Evolutionary conservation across 2,329 filamentous ascomycete genomes (phyloP).

Genomic region (Fusarium paranaense): DNA sequence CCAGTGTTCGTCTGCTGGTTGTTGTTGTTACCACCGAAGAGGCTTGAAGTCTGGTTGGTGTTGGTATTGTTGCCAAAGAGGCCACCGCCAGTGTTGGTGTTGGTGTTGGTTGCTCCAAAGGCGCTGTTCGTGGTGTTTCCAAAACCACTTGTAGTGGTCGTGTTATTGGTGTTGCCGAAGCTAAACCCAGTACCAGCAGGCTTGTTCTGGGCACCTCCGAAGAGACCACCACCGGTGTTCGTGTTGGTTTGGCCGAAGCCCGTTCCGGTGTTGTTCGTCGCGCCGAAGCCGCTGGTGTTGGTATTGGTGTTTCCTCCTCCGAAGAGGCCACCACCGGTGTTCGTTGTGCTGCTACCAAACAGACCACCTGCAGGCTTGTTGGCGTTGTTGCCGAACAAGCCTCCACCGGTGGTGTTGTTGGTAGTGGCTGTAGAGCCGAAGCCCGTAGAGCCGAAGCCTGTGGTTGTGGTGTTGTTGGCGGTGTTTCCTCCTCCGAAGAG

Average conservation of each 20-base stretch:
- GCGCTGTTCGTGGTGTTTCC: slow-evolving; percentile 43
- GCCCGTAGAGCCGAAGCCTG: slow-evolving; percentile 46
- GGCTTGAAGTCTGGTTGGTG: slow-evolving; percentile 30
- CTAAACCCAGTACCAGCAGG: slow-evolving; percentile 52
- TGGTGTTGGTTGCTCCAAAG: slow-evolving; percentile 46
- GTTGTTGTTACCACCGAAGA: background rate
- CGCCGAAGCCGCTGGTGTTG: slow-evolving; percentile 39
- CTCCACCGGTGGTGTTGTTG: slow-evolving; percentile 48
- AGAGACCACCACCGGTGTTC: slow-evolving; percentile 52
- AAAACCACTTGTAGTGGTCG: slow-evolving; percentile 41
- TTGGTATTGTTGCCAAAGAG: slow-evolving; percentile 58
- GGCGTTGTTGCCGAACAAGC: slow-evolving; percentile 53
- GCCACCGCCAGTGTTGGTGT: slow-evolving; percentile 45
- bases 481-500: slow-evolving; percentile 53
- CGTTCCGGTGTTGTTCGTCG: slow-evolving; percentile 43
- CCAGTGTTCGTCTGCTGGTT: background rate
- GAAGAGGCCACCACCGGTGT: slow-evolving; percentile 37
- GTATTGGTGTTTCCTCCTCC: slow-evolving; percentile 43
- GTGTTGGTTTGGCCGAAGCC: slow-evolving; percentile 53
- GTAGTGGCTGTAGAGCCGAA: slow-evolving; percentile 53
- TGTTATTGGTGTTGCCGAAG: slow-evolving; percentile 56
- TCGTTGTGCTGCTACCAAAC: slow-evolving; percentile 42
- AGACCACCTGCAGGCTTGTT: slow-evolving; percentile 42
- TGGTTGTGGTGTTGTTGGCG: slow-evolving; percentile 43
- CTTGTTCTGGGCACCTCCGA: slow-evolving; percentile 57